Evolutionary conservation across 2,329 filamentous ascomycete genomes (phyloP).

Genomic region (Alternaria sp.): DNA sequence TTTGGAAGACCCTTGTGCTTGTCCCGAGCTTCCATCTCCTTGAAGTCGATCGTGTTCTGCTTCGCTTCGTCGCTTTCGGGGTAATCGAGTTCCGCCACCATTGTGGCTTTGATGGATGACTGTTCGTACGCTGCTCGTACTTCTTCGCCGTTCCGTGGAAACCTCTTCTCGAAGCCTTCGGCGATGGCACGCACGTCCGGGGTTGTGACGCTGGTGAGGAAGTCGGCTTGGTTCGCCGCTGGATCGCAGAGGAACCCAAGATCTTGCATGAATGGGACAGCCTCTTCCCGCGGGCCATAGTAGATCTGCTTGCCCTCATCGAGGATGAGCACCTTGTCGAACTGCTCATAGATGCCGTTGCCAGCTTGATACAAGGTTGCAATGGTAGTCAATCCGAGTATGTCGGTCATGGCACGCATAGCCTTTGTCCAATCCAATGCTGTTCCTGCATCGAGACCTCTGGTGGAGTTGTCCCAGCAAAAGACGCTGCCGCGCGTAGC

Average conservation of each 20-base stretch:
- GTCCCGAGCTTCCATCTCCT: constrained; percentile 60
- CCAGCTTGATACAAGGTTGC: constrained; percentile 66
- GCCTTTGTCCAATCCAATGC: constrained; percentile 65
- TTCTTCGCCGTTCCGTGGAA: constrained; percentile 54
- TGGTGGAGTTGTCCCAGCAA: constrained; percentile 56
- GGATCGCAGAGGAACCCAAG: constrained; percentile 67
- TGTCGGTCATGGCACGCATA: constrained; percentile 60
- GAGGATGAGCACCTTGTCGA: constrained; percentile 77
- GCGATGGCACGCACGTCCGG: constrained; percentile 43
- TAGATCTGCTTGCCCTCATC: constrained; percentile 81
- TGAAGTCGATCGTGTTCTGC: constrained; percentile 58
- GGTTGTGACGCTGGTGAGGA: constrained; percentile 74
- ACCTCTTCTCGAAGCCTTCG: constrained; percentile 51
- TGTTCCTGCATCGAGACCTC: constrained; percentile 50
- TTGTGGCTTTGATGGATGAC: constrained; percentile 57
- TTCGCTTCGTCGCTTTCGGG: constrained; percentile 58
- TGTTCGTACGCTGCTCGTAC: constrained; percentile 64
- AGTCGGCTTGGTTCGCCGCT: constrained; percentile 74
- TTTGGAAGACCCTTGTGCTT: constrained; percentile 63
- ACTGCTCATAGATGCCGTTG: constrained; percentile 64
- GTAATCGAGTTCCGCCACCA: constrained; percentile 66
- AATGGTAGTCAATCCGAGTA: constrained; percentile 60
- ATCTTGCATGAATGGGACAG: constrained; percentile 69
- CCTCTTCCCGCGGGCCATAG: constrained; percentile 68
- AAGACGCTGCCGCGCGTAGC: constrained; percentile 64